phyloP scores from a whole-genome alignment of 1,284 basidiomycete genomes.

The Fomitopsis palustris region DNA sequence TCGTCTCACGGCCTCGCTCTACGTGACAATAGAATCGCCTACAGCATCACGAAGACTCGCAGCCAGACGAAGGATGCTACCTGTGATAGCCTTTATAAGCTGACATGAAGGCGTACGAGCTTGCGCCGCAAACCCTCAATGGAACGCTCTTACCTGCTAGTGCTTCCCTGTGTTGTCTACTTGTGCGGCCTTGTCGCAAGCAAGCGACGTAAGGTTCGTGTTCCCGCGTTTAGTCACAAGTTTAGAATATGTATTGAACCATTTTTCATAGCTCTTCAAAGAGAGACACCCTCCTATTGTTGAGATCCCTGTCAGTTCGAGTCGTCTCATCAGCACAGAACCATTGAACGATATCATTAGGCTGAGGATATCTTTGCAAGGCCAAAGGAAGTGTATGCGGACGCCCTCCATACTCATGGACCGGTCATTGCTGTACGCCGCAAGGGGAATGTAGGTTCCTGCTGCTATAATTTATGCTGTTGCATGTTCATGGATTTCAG shows the following conservation, averaged over 20 bases:
- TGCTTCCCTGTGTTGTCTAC: conserved; percentile 8
- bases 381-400: conserved; percentile 30
- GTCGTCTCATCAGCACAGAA: too few species aligned
- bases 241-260: conserved; percentile 2
- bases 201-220: not conserved
- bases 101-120: not conserved
- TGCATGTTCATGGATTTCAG: conserved; percentile 12
- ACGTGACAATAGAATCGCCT: not conserved
- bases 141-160: conserved; percentile 17
- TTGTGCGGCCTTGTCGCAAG: conserved; percentile 1
- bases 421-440: conserved; percentile 32
- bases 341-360: conserved; percentile 7
- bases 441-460: conserved; percentile 26
- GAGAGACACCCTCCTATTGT: conserved; percentile 18
- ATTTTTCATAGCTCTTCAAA: conserved; percentile 10
- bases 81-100: not conserved
- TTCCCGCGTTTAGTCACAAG: conserved; percentile 6
- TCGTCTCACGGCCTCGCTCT: not conserved
- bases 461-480: not conserved
- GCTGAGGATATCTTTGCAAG: conserved; percentile 27
- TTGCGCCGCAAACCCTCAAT: conserved; percentile 6
- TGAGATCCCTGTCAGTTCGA: conserved; percentile 13
- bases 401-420: conserved; percentile 26
- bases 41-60: not conserved
- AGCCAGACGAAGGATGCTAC: conserved; percentile 5